Conservation (phyloP, 768 basidiomycete genomes). For the Naematelia aurantialba region DNA sequence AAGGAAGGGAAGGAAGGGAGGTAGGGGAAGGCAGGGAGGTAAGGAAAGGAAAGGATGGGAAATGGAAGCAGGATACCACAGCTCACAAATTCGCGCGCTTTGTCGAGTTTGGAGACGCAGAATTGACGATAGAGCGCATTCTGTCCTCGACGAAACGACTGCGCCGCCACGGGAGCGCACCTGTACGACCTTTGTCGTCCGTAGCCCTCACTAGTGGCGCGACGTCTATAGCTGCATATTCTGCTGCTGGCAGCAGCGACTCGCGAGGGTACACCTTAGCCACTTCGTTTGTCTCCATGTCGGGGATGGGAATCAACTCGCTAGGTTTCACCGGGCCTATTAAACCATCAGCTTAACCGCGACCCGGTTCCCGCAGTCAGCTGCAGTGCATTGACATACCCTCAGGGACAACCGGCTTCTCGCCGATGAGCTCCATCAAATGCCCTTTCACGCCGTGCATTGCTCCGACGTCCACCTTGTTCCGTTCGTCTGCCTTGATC, state of each 20-base stretch:
- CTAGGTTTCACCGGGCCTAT: constrained; percentile 43
- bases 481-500: constrained; percentile 80
- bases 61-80: too few relatives aligned
- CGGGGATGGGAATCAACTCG: constrained; percentile 73
- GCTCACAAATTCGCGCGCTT: constrained; percentile 58
- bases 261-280: constrained; percentile 60
- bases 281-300: constrained; percentile 63
- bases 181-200: constrained; percentile 56
- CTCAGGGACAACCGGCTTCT: constrained; percentile 66
- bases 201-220: constrained; percentile 58
- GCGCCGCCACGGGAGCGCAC: constrained; percentile 59
- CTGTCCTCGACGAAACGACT: constrained; percentile 66
- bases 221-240: constrained; percentile 69
- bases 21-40: not conserved
- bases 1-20: too few relatives aligned
- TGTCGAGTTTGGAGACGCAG: constrained; percentile 10
- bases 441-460: constrained; percentile 79
- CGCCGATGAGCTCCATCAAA: constrained; percentile 77
- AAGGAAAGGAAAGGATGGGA: not conserved
- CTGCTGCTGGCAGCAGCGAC: constrained; percentile 71
- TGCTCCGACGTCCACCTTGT: constrained; percentile 79
- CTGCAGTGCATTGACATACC: constrained; percentile 58
- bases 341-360: too few relatives aligned
- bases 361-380: too few relatives aligned
- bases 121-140: constrained; percentile 29